These are phyloP conservation scores for Pontederia crassipes DNA, from an alignment of 176 grass and related monocot species.

Conservation along the genomic window DNA sequence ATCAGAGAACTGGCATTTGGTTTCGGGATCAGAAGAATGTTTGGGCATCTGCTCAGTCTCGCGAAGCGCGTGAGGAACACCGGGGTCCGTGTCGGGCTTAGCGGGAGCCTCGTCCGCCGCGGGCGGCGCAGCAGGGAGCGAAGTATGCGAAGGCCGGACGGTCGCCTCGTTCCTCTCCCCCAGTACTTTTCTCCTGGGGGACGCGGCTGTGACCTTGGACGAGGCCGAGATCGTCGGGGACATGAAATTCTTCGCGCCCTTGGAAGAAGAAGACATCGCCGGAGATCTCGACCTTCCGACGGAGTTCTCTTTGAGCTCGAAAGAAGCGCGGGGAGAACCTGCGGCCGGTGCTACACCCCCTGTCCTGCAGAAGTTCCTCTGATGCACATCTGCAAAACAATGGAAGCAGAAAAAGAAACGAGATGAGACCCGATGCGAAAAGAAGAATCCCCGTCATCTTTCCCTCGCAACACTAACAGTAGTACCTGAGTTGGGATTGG, in stretches of 20 bases:
- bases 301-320: conserved; percentile 11
- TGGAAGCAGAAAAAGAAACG: neutral
- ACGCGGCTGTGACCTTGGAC: conserved; percentile 50
- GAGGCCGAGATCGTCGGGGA: conserved; percentile 80
- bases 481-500: conserved; percentile 24
- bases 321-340: neutral
- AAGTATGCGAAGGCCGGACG: conserved; percentile 7
- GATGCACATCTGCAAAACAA: conserved; percentile 2
- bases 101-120: conserved; percentile 12
- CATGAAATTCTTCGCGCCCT: conserved; percentile 70
- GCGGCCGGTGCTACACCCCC: conserved; percentile 18
- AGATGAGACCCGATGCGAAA: conserved; percentile 11
- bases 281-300: conserved; percentile 24
- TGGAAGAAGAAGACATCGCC: neutral
- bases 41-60: neutral
- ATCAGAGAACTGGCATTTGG: conserved; percentile 1
- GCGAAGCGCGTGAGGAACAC: neutral
- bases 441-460: conserved; percentile 9
- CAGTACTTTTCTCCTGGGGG: conserved; percentile 49
- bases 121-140: conserved; percentile 22
- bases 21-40: neutral
- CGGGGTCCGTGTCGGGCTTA: neutral
- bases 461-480: neutral
- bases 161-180: conserved; percentile 45
- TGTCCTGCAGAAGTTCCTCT: conserved; percentile 50